These are phyloP conservation scores for Hortiboletus flavorubellus DNA, from an alignment of 768 basidiomycete genomes.

Conservation along the genomic window DNA sequence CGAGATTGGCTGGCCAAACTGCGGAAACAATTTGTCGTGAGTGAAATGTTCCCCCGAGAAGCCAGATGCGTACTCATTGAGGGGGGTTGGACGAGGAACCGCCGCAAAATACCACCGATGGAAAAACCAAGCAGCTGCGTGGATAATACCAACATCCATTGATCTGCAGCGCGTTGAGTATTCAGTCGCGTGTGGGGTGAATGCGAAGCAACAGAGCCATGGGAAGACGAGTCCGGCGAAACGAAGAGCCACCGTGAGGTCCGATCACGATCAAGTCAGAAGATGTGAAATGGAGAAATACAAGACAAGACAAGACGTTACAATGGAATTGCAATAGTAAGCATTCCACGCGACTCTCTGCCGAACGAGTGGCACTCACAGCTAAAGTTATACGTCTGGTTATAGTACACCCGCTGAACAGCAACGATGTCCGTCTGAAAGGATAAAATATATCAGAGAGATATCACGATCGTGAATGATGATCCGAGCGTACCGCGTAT, in stretches of 20 bases:
- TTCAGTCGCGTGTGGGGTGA: background rate
- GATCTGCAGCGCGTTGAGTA: conserved; percentile 31
- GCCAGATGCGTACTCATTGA: conserved; percentile 51
- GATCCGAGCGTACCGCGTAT: conserved; percentile 37
- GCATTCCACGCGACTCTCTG: background rate
- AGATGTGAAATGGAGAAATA: background rate
- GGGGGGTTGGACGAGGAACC: conserved; percentile 62
- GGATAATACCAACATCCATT: conserved; percentile 65
- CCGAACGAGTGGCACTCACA: conserved; percentile 30
- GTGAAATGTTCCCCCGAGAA: background rate
- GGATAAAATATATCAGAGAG: background rate
- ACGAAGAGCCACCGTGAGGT: background rate
- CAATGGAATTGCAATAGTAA: background rate
- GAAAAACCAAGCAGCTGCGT: conserved; percentile 69
- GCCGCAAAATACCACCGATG: conserved; percentile 54
- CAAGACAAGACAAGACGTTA: background rate
- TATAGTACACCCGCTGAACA: conserved; percentile 69
- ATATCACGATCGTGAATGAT: background rate
- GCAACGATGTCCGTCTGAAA: conserved; percentile 63
- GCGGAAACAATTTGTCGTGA: conserved; percentile 32
- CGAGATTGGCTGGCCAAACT: conserved; percentile 76
- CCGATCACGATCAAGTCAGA: background rate
- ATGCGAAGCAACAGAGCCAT: background rate
- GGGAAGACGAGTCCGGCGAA: background rate
- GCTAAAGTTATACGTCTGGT: conserved; percentile 51